Evolutionary conservation across 345 rosid genomes (phyloP).

Genomic region (Rhodamnia rubescens): DNA sequence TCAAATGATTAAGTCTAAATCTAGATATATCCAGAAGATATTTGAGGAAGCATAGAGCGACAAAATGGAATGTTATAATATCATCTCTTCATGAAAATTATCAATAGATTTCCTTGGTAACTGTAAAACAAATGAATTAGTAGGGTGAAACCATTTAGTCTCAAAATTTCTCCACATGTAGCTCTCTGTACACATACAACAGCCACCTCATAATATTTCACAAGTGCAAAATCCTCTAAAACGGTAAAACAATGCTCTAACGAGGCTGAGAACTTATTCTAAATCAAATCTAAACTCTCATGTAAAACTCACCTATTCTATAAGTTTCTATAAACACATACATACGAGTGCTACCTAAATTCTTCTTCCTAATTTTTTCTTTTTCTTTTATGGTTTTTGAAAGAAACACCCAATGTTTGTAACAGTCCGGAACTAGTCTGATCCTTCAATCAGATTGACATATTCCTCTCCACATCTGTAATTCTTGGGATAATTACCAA

Average conservation of each 20-base stretch:
- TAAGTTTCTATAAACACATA: not conserved
- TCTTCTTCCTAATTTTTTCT: not conserved
- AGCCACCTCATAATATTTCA: not conserved
- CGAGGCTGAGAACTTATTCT: not conserved
- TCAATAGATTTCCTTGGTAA: not conserved
- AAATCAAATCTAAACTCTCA: not conserved
- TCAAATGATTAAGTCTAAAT: not conserved
- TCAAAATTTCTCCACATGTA: not conserved
- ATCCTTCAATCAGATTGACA: not conserved
- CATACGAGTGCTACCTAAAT: not conserved
- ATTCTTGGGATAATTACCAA: not conserved
- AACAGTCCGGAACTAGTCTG: not conserved
- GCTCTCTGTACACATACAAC: not conserved
- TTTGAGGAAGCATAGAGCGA: not conserved
- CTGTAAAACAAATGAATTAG: not conserved
- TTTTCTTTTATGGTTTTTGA: not conserved
- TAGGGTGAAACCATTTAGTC: not conserved
- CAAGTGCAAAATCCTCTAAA: not conserved
- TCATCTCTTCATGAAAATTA: not conserved
- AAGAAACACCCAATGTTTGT: not conserved
- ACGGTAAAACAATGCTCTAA: not conserved
- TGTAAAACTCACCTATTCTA: not conserved
- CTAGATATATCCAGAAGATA: not conserved
- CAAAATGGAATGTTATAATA: not conserved
- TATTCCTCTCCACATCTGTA: not conserved